Evolutionary conservation across 495 filamentous ascomycete genomes (phyloP).

Genomic region (Aspergillus conjunctus): DNA sequence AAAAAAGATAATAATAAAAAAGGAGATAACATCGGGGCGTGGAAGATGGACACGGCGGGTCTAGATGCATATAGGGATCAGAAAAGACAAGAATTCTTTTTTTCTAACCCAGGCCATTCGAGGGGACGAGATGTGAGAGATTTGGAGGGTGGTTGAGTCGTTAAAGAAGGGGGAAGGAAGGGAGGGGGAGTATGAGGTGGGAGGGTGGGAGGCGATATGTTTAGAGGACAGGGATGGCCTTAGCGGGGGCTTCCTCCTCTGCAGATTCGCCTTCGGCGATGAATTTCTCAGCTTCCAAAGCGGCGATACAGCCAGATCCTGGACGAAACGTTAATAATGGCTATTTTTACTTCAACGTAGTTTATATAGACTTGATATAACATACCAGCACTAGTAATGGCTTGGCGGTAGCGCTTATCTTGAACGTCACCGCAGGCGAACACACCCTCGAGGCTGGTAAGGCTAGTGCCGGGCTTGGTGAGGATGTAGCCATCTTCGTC

Average conservation of each 20-base stretch:
- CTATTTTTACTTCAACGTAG: not conserved
- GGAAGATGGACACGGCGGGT: conserved; percentile 7
- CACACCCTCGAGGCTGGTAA: conserved; percentile 86
- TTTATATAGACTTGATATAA: conserved; percentile 19
- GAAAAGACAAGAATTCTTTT: conserved; percentile 12
- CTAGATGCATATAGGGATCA: conserved; percentile 5
- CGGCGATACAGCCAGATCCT: conserved; percentile 94
- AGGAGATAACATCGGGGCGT: not conserved
- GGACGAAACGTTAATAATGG: conserved; percentile 19
- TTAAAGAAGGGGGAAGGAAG: conserved; percentile 10
- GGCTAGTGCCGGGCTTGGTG: conserved; percentile 84
- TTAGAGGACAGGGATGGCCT: conserved; percentile 65
- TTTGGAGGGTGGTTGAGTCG: not conserved
- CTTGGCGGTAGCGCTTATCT: conserved; percentile 97
- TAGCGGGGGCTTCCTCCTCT: conserved; percentile 34
- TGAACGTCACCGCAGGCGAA: conserved; percentile 98
- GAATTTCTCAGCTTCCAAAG: conserved; percentile 92
- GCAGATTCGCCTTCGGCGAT: conserved; percentile 73
- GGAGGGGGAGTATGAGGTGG: not conserved
- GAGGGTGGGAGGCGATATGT: conserved; percentile 4
- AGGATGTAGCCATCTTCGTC: conserved; percentile 88
- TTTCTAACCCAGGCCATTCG: too few relatives aligned
- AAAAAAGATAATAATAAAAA: conserved; percentile 19
- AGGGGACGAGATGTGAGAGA: too few relatives aligned
- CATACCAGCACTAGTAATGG: conserved; percentile 95